phyloP scores from a whole-genome alignment of 2,329 filamentous ascomycete species.

The Corynespora cassiicola region DNA sequence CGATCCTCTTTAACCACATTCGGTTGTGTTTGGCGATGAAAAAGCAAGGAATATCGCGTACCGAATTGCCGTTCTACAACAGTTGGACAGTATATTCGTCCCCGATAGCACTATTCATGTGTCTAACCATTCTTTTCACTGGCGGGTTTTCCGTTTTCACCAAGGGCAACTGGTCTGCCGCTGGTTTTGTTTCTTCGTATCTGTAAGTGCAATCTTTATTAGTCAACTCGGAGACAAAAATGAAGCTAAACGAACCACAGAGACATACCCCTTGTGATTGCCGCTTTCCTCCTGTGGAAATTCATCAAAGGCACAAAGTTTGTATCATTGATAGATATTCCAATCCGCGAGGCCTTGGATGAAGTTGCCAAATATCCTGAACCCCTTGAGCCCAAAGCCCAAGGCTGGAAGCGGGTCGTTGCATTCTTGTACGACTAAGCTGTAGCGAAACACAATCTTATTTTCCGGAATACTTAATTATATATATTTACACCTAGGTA shows the following conservation, averaged over 20 bases:
- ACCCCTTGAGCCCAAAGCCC: slow-evolving; percentile 19
- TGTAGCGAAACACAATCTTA: no score
- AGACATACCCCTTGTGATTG: slow-evolving; percentile 44
- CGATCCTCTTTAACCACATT: slow-evolving; percentile 62
- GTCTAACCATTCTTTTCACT: slow-evolving; percentile 69
- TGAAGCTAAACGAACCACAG: slow-evolving; percentile 53
- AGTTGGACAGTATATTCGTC: slow-evolving; percentile 43
- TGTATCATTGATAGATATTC: slow-evolving; percentile 31
- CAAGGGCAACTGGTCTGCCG: slow-evolving; percentile 45
- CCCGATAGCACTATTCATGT: slow-evolving; percentile 44
- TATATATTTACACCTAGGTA: no score
- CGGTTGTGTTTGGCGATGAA: slow-evolving; percentile 55
- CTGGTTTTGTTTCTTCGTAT: slow-evolving; percentile 42
- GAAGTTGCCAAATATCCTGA: slow-evolving; percentile 26
- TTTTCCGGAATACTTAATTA: no score
- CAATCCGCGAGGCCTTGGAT: slow-evolving; percentile 28
- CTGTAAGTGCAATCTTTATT: slow-evolving; percentile 19
- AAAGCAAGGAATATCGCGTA: slow-evolving; percentile 62
- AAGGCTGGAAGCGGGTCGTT: slow-evolving; percentile 19
- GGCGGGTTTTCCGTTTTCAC: slow-evolving; percentile 65
- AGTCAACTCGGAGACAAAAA: slow-evolving; percentile 29
- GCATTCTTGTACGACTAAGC: slow-evolving; percentile 29
- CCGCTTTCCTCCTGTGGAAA: slow-evolving; percentile 69
- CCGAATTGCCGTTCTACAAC: slow-evolving; percentile 33
- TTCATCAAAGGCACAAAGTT: slow-evolving; percentile 66